Base-by-base conservation (phyloP, 306 rosid species). In the Lithocarpus polystachyus region DNA sequence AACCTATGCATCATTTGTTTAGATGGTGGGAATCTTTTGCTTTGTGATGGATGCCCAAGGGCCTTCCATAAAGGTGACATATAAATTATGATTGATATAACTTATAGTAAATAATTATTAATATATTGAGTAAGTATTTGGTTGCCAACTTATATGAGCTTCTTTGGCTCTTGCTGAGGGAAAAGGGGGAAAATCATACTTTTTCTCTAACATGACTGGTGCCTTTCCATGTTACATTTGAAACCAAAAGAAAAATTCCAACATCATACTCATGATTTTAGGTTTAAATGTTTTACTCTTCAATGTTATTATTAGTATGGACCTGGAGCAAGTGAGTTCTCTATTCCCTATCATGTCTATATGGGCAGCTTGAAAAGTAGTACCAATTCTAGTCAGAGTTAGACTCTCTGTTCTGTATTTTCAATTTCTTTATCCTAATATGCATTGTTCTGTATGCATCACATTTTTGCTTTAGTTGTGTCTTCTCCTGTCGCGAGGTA, bases 41-140 rank as follows among this genome's bases (percentile, higher is more conserved):
- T 89, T 71, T 91, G 99, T 84, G 97, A 95, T 93, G 99, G 96
- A 78, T 93, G 99, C 87, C 98, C 98, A 48, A 90, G 98, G 93
- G 95, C 98, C 29, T 93, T 93, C 90, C 99, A 93, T 78, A 90
- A 88, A 95, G 99, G 99, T 95, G 53, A 86, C 88, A 82, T 62
- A 56, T 79, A 75, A 71, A 71, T 74, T 51, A 56, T 52, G 60
- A 56, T 57, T 18, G 13, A 60, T 15, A 79, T 48, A 31, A 12
- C 53, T 48, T 48, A 48, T 12, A 10, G 4, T 2, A 48, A 48
- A 48, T 2, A 10, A 48, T 48, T 10, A 48, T 48, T 45, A 45
- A 54, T 69, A 26, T 69, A 56, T 73, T 3, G 26, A 56, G 40
- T 73, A 53, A 33, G 60, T 71, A 71, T 73, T 67, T 68, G 37